Conservation (phyloP, 139 green algal genomes). For the Coelastrella sp. region DNA sequence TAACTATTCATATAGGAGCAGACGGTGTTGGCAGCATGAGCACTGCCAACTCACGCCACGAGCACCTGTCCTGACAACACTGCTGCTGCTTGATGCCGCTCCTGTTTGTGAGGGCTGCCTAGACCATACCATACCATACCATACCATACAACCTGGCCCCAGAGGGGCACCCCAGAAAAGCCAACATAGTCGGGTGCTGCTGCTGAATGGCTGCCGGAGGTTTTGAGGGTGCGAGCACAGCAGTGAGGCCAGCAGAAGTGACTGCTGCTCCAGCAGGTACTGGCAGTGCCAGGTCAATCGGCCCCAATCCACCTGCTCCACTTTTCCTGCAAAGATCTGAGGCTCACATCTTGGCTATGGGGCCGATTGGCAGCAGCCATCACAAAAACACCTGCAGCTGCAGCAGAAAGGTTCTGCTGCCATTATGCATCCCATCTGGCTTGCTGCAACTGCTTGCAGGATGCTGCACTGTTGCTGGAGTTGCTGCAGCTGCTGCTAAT, state of each 20-base stretch:
- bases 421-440: background rate
- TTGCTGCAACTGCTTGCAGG: constrained; percentile 8
- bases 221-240: background rate
- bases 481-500: background rate
- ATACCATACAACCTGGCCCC: too few species aligned
- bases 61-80: too few species aligned
- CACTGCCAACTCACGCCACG: background rate
- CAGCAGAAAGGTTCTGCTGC: background rate
- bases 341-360: too few species aligned
- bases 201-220: background rate
- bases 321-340: background rate
- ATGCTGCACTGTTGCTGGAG: background rate
- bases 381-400: background rate
- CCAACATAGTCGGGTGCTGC: too few species aligned
- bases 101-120: background rate
- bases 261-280: too few species aligned
- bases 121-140: background rate
- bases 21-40: background rate
- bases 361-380: background rate
- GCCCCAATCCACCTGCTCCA: background rate
- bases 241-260: too few species aligned
- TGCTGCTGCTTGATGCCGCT: constrained; percentile 18
- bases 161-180: too few species aligned
- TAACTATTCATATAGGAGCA: too few species aligned
- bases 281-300: background rate